Percentiles rank a stretch among this genome's conserved stretches.
Evolutionary conservation across 805 yeast species (phyloP).

Genomic region (Alloascoidea africana): DNA sequence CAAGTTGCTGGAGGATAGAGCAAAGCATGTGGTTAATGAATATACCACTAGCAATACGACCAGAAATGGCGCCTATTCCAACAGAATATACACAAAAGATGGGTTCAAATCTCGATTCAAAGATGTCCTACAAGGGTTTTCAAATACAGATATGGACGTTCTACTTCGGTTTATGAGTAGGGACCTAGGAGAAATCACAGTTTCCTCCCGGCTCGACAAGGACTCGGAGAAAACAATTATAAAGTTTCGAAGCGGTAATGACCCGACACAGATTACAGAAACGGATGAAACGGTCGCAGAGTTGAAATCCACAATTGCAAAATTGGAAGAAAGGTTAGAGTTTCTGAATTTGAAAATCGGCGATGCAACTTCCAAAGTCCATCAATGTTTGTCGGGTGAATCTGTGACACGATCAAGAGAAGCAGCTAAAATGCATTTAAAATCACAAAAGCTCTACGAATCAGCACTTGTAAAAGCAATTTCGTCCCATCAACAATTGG

Average conservation of each 20-base stretch:
- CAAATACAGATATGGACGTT: constrained; percentile 12
- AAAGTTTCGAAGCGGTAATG: background rate
- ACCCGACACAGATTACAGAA: background rate
- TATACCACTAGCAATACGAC: constrained; percentile 3
- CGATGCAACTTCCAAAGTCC: background rate
- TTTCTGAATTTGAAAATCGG: background rate
- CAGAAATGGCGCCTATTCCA: constrained; percentile 2
- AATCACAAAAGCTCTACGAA: background rate
- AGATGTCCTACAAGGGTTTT: constrained; percentile 3
- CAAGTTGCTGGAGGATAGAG: constrained; percentile 7
- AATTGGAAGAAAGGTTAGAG: background rate
- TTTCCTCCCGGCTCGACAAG: background rate
- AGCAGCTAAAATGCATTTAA: background rate
- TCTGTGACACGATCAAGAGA: background rate
- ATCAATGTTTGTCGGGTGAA: background rate
- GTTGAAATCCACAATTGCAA: background rate
- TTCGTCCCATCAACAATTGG: background rate
- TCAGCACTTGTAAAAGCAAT: background rate
- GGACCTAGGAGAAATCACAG: constrained; percentile 9
- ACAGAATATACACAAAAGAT: constrained; percentile 7
- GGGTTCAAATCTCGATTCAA: constrained; percentile 3
- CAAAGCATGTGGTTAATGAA: constrained; percentile 5
- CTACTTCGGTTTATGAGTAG: constrained; percentile 12
- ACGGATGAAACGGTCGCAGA: background rate
- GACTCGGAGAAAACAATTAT: background rate